Percentiles rank a stretch among this genome's conserved stretches.
Conservation (phyloP, 2,329 filamentous ascomycete species). For the Botryotinia calthae region DNA sequence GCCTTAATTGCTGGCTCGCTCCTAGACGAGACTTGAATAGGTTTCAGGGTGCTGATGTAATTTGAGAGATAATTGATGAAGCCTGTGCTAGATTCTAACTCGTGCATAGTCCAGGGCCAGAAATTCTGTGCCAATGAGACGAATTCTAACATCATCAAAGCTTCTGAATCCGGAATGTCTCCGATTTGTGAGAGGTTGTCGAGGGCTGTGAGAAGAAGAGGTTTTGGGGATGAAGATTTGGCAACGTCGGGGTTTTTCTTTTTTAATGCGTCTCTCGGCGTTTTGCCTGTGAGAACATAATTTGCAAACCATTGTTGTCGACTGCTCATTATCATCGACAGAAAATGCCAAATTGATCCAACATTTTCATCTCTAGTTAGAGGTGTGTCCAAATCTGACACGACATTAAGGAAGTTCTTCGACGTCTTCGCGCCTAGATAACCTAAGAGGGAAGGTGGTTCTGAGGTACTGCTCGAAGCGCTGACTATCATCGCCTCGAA, state of each 20-base stretch:
- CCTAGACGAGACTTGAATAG: conserved; percentile 52
- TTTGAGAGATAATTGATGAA: conserved; percentile 71
- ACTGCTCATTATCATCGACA: conserved; percentile 81
- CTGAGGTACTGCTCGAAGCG: conserved; percentile 62
- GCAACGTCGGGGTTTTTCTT: conserved; percentile 42
- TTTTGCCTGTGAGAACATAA: conserved; percentile 83
- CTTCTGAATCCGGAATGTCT: conserved; percentile 61
- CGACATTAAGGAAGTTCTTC: conserved; percentile 75
- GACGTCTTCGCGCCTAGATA: conserved; percentile 81
- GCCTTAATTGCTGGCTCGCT: conserved; percentile 46
- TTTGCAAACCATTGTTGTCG: conserved; percentile 96
- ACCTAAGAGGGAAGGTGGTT: conserved; percentile 90
- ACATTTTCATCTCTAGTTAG: conserved; percentile 64
- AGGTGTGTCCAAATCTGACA: conserved; percentile 75
- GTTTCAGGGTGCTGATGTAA: conserved; percentile 61
- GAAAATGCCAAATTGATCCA: conserved; percentile 75
- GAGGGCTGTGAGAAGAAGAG: conserved; percentile 73
- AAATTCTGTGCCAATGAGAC: conserved; percentile 85
- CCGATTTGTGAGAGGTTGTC: conserved; percentile 65
- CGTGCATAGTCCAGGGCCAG: conserved; percentile 91
- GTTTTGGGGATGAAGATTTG: conserved; percentile 50
- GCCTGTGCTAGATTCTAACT: conserved; percentile 67
- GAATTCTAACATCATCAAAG: conserved; percentile 79
- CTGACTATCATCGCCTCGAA: conserved; percentile 71
- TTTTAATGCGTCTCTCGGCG: conserved; percentile 72